Evolutionary conservation across 2,329 filamentous ascomycete genomes (phyloP), one percentile per base, ranked within the genome.

Genomic region (Leptodontidium sp.): DNA sequence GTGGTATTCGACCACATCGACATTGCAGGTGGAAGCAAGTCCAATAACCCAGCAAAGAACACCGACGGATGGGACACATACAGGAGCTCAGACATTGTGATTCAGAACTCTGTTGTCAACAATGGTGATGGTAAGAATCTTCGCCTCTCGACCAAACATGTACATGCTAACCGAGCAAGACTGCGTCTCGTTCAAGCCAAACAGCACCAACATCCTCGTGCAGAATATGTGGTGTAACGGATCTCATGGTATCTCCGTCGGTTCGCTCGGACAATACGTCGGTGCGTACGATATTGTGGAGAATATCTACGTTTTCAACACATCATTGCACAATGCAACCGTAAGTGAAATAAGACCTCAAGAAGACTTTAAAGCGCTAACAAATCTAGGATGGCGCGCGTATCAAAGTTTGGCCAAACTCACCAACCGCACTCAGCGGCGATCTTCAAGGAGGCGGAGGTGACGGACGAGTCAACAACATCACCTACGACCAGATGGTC

Each of bases 151-250:
- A 12, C 26, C 47, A 2, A 57, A 17, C n/a, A 14, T 2, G 15
- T 50, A 47, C 67, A 24, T 26, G 52, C 67, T 75, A 61, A 74
- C 61, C 52, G 9, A 47, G 70, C 26, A 35, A 82, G 86, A 93
- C 76, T 93, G 91, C 69, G 88, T 93, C 14, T 89, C 89, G 0
- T 92, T 93, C 84, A 93, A 93, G 79, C 90, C 90, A 21, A 93
- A 92, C 77, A 89, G 85, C 73, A 92, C 89, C 53, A 85, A 91
- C 71, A 86, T 92, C 8, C 78, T 92, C 4, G 85, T 92, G 5
- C 89, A 92, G 76, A 88, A 89, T 70, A 80, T 93, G 4, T 80
- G 82, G 68, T 93, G 90, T 79, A 90, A 90, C 74, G 89, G 90
- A 43, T 91, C 88, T 2, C 90, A 93, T 75, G 91, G 91, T 49